These are phyloP conservation scores for Myochromella boudieri DNA, from an alignment of 768 basidiomycete genomes.

Conservation along the genomic window DNA sequence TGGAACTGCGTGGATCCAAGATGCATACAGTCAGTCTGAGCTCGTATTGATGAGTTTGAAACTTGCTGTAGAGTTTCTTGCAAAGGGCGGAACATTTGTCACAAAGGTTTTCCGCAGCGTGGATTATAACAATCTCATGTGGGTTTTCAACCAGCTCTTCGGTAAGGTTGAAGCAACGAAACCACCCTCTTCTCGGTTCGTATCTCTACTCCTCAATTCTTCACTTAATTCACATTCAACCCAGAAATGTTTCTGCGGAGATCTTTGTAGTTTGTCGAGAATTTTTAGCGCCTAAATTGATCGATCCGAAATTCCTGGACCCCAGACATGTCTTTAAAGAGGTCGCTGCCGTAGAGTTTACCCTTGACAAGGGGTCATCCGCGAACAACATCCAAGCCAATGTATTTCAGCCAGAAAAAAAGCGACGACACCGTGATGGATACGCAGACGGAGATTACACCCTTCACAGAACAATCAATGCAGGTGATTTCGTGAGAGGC, in stretches of 20 bases:
- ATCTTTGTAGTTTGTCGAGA: conserved; percentile 98
- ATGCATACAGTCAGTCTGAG: conserved; percentile 96
- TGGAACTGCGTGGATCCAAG: conserved; percentile 98
- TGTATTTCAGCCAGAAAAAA: conserved; percentile 98
- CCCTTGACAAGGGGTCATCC: conserved; percentile 51
- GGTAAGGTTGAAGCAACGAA: conserved; percentile 97
- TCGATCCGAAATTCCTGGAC: conserved; percentile 98
- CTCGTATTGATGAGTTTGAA: conserved; percentile 94
- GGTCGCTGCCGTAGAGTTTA: conserved; percentile 48
- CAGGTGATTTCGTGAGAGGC: conserved; percentile 67
- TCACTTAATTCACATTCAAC: conserved; percentile 6
- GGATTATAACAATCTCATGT: conserved; percentile 97
- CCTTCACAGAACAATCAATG: conserved; percentile 73
- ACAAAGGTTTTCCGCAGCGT: conserved; percentile 98
- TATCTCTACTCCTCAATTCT: background rate
- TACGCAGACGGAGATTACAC: conserved; percentile 95
- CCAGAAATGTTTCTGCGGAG: conserved; percentile 96
- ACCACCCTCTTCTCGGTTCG: conserved; percentile 91
- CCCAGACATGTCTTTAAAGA: conserved; percentile 98
- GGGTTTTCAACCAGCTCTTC: conserved; percentile 98
- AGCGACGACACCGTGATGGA: conserved; percentile 87
- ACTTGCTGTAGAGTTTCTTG: conserved; percentile 91
- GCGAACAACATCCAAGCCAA: conserved; percentile 77
- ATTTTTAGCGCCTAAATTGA: conserved; percentile 90
- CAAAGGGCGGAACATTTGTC: conserved; percentile 92